phyloP scores from a whole-genome alignment of 257 asterid species.

The Marsdenia floribunda region DNA sequence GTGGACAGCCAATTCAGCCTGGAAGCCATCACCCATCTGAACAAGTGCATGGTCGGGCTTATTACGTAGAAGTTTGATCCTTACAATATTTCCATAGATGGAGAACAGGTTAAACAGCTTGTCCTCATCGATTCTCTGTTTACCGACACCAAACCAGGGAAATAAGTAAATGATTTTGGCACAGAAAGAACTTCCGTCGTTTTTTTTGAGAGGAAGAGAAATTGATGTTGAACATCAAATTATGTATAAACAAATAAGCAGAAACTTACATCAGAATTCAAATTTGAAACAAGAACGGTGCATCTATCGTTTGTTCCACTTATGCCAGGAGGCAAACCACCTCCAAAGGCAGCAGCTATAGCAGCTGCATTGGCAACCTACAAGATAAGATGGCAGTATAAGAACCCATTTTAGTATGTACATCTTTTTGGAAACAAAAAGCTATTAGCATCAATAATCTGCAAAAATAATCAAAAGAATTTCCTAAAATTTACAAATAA shows the following conservation, averaged over 20 bases:
- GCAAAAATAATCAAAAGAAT: not conserved
- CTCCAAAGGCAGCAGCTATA: constrained; percentile 94
- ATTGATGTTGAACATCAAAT: not conserved
- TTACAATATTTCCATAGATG: constrained; percentile 81
- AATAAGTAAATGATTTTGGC: constrained; percentile 1
- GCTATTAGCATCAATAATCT: not conserved
- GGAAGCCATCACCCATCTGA: constrained; percentile 98
- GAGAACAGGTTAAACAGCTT: constrained; percentile 93
- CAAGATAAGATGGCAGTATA: not conserved
- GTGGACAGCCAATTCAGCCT: constrained; percentile 97
- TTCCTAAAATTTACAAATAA: not conserved
- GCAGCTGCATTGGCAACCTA: constrained; percentile 96
- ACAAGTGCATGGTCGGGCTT: constrained; percentile 96
- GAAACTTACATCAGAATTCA: constrained; percentile 74
- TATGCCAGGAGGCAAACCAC: constrained; percentile 90
- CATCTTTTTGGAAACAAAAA: not conserved
- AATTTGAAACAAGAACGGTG: constrained; percentile 86
- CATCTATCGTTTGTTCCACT: constrained; percentile 93
- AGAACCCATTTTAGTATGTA: not conserved
- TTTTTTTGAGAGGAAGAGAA: not conserved
- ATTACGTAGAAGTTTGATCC: constrained; percentile 89
- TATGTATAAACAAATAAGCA: not conserved
- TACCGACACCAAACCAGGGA: constrained; percentile 18
- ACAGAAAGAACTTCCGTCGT: not conserved
- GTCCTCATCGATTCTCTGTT: constrained; percentile 85